Evolutionary conservation across 306 rosid species (phyloP).

Genomic region (Phaseolus lunatus): DNA sequence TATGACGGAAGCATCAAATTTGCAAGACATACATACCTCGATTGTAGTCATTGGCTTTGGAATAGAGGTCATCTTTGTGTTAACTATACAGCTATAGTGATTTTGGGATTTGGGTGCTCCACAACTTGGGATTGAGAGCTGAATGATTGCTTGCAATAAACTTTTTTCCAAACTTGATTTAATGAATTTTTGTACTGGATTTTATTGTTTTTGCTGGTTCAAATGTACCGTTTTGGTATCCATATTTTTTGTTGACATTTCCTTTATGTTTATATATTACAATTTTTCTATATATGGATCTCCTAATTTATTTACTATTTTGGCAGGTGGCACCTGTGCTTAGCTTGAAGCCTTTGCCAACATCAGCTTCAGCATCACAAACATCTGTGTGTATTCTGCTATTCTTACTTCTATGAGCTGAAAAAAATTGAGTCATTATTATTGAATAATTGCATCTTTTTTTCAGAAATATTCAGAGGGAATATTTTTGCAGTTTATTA

Average conservation of each 20-base stretch:
- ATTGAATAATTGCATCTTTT: neutral
- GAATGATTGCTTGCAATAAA: conserved; percentile 3
- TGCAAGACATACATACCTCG: too few relatives aligned
- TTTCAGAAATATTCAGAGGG: neutral
- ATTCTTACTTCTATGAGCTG: conserved; percentile 14
- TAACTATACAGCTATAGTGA: neutral
- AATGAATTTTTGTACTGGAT: neutral
- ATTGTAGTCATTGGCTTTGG: neutral
- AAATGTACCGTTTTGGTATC: conserved; percentile 7
- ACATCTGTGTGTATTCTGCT: conserved; percentile 58
- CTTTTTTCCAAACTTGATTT: neutral
- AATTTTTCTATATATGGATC: conserved; percentile 11
- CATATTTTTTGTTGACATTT: conserved; percentile 3
- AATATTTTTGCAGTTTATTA: conserved; percentile 1
- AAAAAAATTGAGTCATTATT: neutral
- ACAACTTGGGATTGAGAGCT: neutral
- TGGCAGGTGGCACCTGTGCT: conserved; percentile 73
- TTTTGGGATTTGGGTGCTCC: neutral
- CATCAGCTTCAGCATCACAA: conserved; percentile 55
- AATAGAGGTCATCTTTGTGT: neutral
- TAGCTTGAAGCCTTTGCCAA: conserved; percentile 64
- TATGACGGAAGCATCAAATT: too few relatives aligned
- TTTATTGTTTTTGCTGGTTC: neutral
- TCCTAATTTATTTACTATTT: conserved; percentile 37
- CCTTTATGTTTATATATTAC: neutral